phyloP scores from a whole-genome alignment of 2,329 filamentous ascomycete genomes.

The Penicillium sp. region DNA sequence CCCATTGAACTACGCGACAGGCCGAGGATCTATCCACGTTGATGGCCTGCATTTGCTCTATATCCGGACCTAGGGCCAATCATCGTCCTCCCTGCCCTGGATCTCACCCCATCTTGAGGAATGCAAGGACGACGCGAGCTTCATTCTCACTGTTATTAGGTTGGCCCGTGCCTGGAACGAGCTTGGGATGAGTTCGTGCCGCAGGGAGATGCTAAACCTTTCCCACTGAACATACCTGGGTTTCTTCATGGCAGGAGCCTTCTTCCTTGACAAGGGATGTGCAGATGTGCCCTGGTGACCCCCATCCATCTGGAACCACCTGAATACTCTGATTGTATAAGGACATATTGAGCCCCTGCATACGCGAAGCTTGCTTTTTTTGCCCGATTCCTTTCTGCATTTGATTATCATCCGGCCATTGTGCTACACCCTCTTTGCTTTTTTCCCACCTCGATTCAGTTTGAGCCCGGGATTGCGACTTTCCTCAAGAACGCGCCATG shows the following conservation, averaged over 20 bases:
- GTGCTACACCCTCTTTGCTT: conserved; percentile 22
- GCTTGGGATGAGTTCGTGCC: conserved; percentile 18
- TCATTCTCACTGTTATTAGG: conserved; percentile 24
- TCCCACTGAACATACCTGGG: conserved; percentile 14
- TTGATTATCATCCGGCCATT: conserved; percentile 20
- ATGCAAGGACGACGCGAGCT: conserved; percentile 37
- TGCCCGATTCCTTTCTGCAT: conserved; percentile 13
- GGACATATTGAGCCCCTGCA: conserved; percentile 25
- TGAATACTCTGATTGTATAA: conserved; percentile 28
- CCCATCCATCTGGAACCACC: conserved; percentile 14
- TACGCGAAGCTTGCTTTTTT: conserved; percentile 14
- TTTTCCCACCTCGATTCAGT: conserved; percentile 11
- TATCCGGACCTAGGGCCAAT: conserved; percentile 25
- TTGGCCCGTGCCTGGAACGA: conserved; percentile 22
- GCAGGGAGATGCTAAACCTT: conserved; percentile 24
- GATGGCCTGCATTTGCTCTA: conserved; percentile 25
- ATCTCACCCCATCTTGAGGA: conserved; percentile 29
- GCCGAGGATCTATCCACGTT: conserved; percentile 32
- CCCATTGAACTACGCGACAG: conserved; percentile 15
- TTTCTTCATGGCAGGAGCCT: conserved; percentile 18
- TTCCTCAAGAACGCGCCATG: conserved; percentile 24
- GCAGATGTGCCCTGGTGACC: conserved; percentile 18
- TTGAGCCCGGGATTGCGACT: conserved; percentile 10
- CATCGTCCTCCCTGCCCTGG: conserved; percentile 6
- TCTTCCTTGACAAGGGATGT: conserved; percentile 31